Evolutionary conservation across 371 early-diverging fungal species (phyloP), one percentile per base, ranked within the genome.

Genomic region (Batrachochytrium dendrobatidis): DNA sequence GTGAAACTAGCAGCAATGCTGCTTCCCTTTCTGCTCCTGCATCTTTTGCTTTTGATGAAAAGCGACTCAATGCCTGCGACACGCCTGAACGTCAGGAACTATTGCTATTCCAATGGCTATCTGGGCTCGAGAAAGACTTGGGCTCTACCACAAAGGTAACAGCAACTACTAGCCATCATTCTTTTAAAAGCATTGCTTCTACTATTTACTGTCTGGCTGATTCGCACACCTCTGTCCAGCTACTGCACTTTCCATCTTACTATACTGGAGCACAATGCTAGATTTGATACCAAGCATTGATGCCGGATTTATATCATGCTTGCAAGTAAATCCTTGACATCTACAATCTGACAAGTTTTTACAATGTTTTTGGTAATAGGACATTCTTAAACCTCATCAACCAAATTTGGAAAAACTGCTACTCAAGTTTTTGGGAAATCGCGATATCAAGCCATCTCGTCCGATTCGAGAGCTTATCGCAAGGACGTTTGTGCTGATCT

Each of bases 391-490:
- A 56, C 70, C 71, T n/a, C 58, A 73, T 35, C 90, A 90, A 59
- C 70, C 83, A 12, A 61, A 76, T 33, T 65, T 92, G 43, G 89
- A 91, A 65, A 83, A 84, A 33, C 74, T 76, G 1, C 67, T 92
- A 33, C 66, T 90, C 24, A 77, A 77, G 32, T 71, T 85, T 32
- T 74, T 90, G 22, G 76, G 83, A 1, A 70, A 80, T n/a, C 69
- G 82, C 5, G 61, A 76, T 2, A 86, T 88, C 32, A 83, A 84
- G 65, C 91, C 89, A 2, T 78, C 86, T 18, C 79, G 86, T 31
- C 91, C 90, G 3, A 80, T 88, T 62, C 82, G 91, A 6, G 83
- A 85, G 34, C 71, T 88, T 17, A 82, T 91, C 34, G 87, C 86
- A 8, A 78, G 90, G 48, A 87, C 86, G 61, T 86, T 83, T 65